Evolutionary conservation across 345 rosid species (phyloP), one percentile per base, ranked within the genome.

Genomic region (Salix arbutifolia): DNA sequence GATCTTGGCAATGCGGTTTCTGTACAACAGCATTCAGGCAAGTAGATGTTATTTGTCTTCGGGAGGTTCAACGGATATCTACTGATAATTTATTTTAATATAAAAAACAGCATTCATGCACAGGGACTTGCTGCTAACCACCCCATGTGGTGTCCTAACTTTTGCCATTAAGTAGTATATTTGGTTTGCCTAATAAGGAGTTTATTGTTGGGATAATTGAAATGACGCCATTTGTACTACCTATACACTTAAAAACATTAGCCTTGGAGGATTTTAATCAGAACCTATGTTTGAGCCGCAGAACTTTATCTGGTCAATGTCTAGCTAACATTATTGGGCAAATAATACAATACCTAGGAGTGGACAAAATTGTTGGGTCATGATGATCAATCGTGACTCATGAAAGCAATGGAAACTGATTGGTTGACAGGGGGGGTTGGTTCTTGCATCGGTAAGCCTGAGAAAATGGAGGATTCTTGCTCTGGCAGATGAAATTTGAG

Each of bases 161-260:
- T 25, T 35, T 28, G 21, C 16, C 23, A 42, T 42, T 70, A 56
- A 31, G 40, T 65, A n/a, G 10, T 48, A 28, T 72, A 8, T 58
- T 75, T 75, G 37, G 80, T 68, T 75, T 83, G 53, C 62, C 71
- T 64, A 73, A 78, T 69, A 56, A 73, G 31, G 26, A 25, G 30
- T 52, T 35, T 58, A 58, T 53, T 21, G 60, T 9, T 58, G 6
- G 31, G 31, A 33, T 26, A 65, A 50, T 48, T 35, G 26, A 46
- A 31, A 14, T 46, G 3, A 46, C 17, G 50, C 13, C 25, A 58
- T 23, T n/a, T 58, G 2, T 23, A 21, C 11, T 8, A 1, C 12
- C 61, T 53, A 53, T 21, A 23, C 23, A n/a, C 64, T 23, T 9
- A 2, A n/a, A 10, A n/a, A 58, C 9, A 18, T 18, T 0, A 17